Conservation (phyloP, 805 yeast species). For the Scheffersomyces amazonensis region DNA sequence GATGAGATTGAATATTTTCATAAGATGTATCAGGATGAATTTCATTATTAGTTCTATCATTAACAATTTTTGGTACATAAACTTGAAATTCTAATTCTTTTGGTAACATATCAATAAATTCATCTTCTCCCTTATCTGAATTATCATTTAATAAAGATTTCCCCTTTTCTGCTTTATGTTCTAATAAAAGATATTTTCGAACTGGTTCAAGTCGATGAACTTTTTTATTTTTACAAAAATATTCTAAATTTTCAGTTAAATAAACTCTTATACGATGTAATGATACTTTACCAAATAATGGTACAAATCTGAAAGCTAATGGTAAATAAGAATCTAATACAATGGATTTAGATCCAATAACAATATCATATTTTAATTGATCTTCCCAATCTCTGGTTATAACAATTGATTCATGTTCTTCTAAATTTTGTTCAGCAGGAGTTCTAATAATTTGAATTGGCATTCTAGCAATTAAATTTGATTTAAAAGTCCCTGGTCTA, state of each 20-base stretch:
- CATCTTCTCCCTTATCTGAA: slow-evolving; percentile 31
- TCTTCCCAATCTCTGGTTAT: slow-evolving; percentile 93
- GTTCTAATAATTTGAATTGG: slow-evolving; percentile 71
- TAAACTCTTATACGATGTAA: slow-evolving; percentile 84
- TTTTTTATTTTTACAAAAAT: slow-evolving; percentile 78
- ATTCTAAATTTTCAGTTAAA: slow-evolving; percentile 86
- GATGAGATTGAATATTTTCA: slow-evolving; percentile 80
- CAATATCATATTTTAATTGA: slow-evolving; percentile 82
- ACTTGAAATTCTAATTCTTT: slow-evolving; percentile 83
- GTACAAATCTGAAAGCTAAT: slow-evolving; percentile 76
- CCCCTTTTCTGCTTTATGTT: slow-evolving; percentile 64
- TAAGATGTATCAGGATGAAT: slow-evolving; percentile 86
- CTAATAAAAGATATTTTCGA: slow-evolving; percentile 74
- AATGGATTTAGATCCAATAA: slow-evolving; percentile 85
- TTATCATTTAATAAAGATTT: slow-evolving; percentile 42
- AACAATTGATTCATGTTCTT: slow-evolving; percentile 90
- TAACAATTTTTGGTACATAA: slow-evolving; percentile 71
- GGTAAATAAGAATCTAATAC: slow-evolving; percentile 84
- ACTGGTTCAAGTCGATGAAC: slow-evolving; percentile 93
- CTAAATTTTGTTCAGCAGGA: slow-evolving; percentile 74
- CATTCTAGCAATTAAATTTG: slow-evolving; percentile 61
- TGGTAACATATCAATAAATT: slow-evolving; percentile 58
- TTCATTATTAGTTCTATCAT: slow-evolving; percentile 42
- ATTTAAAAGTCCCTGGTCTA: slow-evolving; percentile 82
- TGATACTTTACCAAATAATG: slow-evolving; percentile 76